Conservation (phyloP, 2,329 filamentous ascomycete genomes). For the Trichoderma afroharzianum region DNA sequence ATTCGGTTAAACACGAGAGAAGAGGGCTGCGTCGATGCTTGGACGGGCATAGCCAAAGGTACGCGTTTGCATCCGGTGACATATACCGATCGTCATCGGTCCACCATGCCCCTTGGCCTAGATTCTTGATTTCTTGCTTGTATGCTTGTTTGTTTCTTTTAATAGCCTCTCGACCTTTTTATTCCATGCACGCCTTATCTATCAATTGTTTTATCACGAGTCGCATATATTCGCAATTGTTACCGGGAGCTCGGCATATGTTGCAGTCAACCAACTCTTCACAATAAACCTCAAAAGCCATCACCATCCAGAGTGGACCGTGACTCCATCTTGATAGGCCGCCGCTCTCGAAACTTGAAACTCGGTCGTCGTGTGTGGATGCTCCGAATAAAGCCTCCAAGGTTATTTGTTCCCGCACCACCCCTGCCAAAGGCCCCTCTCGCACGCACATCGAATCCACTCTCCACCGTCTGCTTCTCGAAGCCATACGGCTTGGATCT, state of each 20-base stretch:
- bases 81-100: slow-evolving; percentile 8
- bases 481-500: slow-evolving; percentile 11
- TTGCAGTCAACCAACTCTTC: background rate
- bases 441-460: background rate
- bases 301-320: background rate
- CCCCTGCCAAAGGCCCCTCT: background rate
- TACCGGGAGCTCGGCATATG: background rate
- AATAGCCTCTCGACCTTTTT: background rate
- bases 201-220: background rate
- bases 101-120: background rate
- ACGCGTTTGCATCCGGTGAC: background rate
- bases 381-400: slow-evolving; percentile 1
- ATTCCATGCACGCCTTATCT: background rate
- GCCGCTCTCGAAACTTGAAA: slow-evolving; percentile 2
- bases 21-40: background rate
- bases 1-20: slow-evolving; percentile 1
- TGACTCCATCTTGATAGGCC: background rate
- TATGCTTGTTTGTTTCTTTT: background rate
- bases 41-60: background rate
- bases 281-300: background rate
- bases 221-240: background rate
- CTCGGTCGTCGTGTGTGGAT: slow-evolving; percentile 6
- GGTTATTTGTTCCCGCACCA: slow-evolving; percentile 11
- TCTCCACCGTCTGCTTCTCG: slow-evolving; percentile 5
- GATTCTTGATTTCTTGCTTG: background rate